Evolutionary conservation across 371 early-diverging fungal genomes (phyloP), one percentile per base, ranked within the genome.

Genomic region (Smittium mucronatum): DNA sequence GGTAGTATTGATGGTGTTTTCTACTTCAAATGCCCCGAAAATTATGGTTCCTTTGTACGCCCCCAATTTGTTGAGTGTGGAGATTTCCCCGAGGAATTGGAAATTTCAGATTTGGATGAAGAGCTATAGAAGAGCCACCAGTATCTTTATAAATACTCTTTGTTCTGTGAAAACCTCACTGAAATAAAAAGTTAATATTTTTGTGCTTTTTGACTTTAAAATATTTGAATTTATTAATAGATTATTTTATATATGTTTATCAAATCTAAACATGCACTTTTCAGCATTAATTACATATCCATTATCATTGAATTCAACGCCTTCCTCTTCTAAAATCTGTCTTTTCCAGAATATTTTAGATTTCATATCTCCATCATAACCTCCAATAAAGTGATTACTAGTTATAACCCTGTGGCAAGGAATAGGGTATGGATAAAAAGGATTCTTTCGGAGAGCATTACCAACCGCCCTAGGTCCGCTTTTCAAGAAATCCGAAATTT

Each of bases 341-440:
- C 81, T 83, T 70, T 89, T 90, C 72, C 73, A 80, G 30, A 76
- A 76, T 16, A 80, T 76, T 71, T 86, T 83, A 60, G 83, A 82
- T 64, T 85, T 84, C 57, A 80, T 81, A 59, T 86, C 85, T 31
- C 92, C 91, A 36, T 75, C 73, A 75, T 89, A 92, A 0, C 92
- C 92, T 16, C 91, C 91, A 57, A 91, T 79, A 63, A 82, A 83
- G 47, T 78, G 74, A 72, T 88, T 82, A 0, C 85, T 75, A 2
- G 88, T 81, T 70, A 92, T 75, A 28, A 92, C 88, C 1, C 93
- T 83, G 73, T 92, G 92, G 73, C 93, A 92, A 0, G 93, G 92
- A 0, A 92, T 82, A 25, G 90, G 90, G 15, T 81, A 71, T 26
- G 91, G 91, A 25, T 84, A 82, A 71, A 89, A 90, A 0, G 93